A percentile compares a stretch with the other conserved stretches of the same genome.
Evolutionary conservation across 208 protist genomes (phyloP).

Genomic region (Crithidia sp.): DNA sequence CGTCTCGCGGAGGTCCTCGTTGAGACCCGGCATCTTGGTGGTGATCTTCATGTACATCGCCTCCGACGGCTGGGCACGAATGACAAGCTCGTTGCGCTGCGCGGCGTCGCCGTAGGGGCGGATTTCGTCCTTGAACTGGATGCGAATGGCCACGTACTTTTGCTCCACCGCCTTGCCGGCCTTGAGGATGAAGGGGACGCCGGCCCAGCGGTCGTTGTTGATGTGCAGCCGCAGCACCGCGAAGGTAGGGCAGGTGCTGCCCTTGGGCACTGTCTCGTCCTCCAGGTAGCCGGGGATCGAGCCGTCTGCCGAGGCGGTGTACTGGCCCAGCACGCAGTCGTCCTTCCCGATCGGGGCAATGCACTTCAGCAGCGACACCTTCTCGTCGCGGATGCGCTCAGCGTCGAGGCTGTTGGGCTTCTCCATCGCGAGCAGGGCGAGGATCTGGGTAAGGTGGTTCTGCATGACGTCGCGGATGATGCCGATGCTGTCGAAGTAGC

Average conservation of each 20-base stretch:
- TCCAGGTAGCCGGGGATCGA: conserved; percentile 90
- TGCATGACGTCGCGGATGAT: conserved; percentile 96
- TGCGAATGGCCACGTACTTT: conserved; percentile 81
- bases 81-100: conserved; percentile 92
- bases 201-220: conserved; percentile 94
- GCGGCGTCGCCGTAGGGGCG: conserved; percentile 77
- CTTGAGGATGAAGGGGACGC: conserved; percentile 93
- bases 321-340: conserved; percentile 93
- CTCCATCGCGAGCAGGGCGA: conserved; percentile 93
- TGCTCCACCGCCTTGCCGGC: conserved; percentile 91
- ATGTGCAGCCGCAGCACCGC: conserved; percentile 81
- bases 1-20: conserved; percentile 66
- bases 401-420: conserved; percentile 81
- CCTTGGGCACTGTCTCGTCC: conserved; percentile 79
- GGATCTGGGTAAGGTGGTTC: conserved; percentile 95
- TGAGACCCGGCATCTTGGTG: conserved; percentile 85
- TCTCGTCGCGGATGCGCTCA: conserved; percentile 92
- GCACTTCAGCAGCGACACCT: conserved; percentile 83
- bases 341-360: conserved; percentile 67
- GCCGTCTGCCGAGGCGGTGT: conserved; percentile 78
- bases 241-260: conserved; percentile 90
- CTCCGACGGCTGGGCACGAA: conserved; percentile 92
- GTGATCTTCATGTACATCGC: conserved; percentile 94
- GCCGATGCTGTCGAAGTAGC: conserved; percentile 94
- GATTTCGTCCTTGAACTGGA: conserved; percentile 91